These are phyloP conservation scores for Alternaria postmessia DNA, from an alignment of 2,329 filamentous ascomycete genomes.

Conservation along the genomic window DNA sequence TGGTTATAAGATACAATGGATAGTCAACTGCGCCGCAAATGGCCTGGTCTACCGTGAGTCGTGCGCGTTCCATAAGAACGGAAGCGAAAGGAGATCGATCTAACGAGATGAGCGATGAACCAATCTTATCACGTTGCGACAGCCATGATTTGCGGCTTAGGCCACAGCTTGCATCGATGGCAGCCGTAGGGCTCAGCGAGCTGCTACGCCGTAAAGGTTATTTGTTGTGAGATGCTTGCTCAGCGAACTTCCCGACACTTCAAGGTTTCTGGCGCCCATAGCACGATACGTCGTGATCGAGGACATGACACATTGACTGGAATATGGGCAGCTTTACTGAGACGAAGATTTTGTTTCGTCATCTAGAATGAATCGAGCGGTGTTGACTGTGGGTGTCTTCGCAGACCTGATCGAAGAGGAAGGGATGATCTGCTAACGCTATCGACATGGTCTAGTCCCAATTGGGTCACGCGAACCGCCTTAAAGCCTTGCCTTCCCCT, in stretches of 20 bases:
- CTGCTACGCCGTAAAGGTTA: background rate
- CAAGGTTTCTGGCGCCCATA: too few species aligned
- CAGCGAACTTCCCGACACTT: background rate
- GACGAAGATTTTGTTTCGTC: too few species aligned
- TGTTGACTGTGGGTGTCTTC: too few species aligned
- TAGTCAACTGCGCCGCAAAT: background rate
- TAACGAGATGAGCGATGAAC: background rate
- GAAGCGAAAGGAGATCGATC: background rate
- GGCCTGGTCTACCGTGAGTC: background rate
- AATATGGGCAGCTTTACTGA: too few species aligned
- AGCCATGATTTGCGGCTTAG: background rate
- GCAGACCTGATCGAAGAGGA: too few species aligned
- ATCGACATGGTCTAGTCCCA: too few species aligned
- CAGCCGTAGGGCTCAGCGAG: background rate
- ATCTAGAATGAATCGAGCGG: too few species aligned
- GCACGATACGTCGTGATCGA: too few species aligned
- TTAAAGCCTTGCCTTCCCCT: too few species aligned
- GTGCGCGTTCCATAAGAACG: background rate
- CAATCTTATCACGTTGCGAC: background rate
- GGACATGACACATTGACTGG: accelerated
- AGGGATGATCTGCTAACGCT: too few species aligned
- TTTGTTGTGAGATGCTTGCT: background rate
- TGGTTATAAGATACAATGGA: background rate
- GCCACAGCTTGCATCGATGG: background rate
- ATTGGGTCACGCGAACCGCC: too few species aligned